Conservation (phyloP, 306 rosid species). For the Lathyrus aphaca region DNA sequence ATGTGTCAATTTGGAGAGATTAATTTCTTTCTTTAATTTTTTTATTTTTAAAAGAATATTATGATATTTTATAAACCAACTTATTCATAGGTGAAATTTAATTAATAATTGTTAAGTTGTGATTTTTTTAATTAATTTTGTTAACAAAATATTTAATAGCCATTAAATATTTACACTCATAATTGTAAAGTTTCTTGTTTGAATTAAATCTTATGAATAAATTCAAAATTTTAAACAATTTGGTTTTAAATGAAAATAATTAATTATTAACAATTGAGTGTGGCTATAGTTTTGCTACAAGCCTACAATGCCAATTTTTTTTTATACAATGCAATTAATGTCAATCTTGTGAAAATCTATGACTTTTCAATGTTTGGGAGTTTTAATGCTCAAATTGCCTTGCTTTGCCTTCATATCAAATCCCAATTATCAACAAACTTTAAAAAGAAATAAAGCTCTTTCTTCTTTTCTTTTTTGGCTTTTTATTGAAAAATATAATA, state of each 20-base stretch:
- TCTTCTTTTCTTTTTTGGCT: not conserved
- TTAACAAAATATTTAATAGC: too few relatives aligned
- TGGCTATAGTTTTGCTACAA: conserved; percentile 22
- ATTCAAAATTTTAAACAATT: too few relatives aligned
- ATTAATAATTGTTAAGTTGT: too few relatives aligned
- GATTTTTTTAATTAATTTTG: too few relatives aligned
- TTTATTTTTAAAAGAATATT: not conserved
- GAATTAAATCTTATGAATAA: too few relatives aligned
- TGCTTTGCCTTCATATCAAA: conserved; percentile 40
- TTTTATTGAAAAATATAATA: conserved; percentile 5
- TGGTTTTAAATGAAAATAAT: too few relatives aligned
- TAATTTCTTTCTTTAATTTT: not conserved
- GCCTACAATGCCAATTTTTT: conserved; percentile 30
- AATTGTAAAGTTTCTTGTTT: too few relatives aligned
- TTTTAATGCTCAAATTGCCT: conserved; percentile 44
- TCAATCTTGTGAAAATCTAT: conserved; percentile 28
- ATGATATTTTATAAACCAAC: too few relatives aligned
- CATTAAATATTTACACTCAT: too few relatives aligned
- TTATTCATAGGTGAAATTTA: too few relatives aligned
- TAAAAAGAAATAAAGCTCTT: conserved; percentile 30
- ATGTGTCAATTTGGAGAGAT: conserved; percentile 41
- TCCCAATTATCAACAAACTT: conserved; percentile 34
- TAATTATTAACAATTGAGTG: conserved; percentile 5
- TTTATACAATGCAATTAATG: conserved; percentile 5
- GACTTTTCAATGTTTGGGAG: conserved; percentile 30